These are phyloP conservation scores for Brassica hybrid DNA, from an alignment of 441 rosid species.

Conservation along the genomic window DNA sequence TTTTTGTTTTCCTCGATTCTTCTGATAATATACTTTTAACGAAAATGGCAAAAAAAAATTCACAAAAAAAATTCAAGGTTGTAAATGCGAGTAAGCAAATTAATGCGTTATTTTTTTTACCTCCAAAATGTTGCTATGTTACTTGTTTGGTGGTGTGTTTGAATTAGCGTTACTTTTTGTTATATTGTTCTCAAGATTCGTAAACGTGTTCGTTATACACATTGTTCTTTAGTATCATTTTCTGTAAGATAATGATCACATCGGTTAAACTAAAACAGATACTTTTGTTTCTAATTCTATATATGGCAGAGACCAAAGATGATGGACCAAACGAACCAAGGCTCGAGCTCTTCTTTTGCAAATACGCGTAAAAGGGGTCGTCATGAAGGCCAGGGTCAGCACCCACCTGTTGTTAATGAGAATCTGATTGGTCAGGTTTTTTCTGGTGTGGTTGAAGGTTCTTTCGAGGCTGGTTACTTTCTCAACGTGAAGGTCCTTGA, in stretches of 20 bases:
- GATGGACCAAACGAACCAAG: conserved; percentile 59
- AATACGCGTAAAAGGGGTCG: conserved; percentile 76
- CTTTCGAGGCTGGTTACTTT: conserved; percentile 86
- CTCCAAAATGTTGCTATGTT: background rate
- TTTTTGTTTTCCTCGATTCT: background rate
- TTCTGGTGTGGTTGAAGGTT: conserved; percentile 81
- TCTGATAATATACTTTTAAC: background rate
- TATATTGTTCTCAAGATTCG: background rate
- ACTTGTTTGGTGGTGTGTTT: too few species aligned
- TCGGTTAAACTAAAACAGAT: background rate
- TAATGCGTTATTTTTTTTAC: background rate
- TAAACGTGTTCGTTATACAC: too few species aligned
- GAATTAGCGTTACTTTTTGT: too few species aligned
- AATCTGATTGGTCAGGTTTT: conserved; percentile 72
- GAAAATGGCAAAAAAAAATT: background rate
- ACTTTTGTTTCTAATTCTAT: background rate
- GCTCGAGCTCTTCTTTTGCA: conserved; percentile 46
- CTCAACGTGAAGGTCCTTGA: conserved; percentile 68
- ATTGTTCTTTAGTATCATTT: too few species aligned
- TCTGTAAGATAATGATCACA: too few species aligned
- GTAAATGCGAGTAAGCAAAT: background rate
- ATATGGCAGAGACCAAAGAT: conserved; percentile 22
- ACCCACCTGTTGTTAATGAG: conserved; percentile 36
- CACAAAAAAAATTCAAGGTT: background rate
- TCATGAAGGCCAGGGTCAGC: conserved; percentile 37